A percentile compares a stretch with the other conserved stretches of the same genome.
Conservation (phyloP, 768 basidiomycete species). For the Tricholoma flavovirens region DNA sequence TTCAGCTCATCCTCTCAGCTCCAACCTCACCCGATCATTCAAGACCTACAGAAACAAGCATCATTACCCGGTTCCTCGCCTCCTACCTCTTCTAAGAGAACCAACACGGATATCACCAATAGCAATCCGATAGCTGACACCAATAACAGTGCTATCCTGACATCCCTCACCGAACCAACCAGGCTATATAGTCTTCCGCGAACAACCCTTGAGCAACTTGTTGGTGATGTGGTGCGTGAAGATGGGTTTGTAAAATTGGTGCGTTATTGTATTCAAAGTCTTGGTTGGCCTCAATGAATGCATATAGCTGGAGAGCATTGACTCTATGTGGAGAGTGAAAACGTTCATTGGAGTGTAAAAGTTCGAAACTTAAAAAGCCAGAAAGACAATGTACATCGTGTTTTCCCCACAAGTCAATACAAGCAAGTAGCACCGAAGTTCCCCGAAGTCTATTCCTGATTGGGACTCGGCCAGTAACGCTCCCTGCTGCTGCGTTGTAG, state of each 20-base stretch:
- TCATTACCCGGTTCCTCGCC: slow-evolving; percentile 10
- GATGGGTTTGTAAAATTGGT: slow-evolving; percentile 78
- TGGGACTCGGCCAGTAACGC: too few species aligned
- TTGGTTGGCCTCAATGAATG: not conserved
- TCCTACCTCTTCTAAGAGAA: slow-evolving; percentile 8
- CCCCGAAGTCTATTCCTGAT: not conserved
- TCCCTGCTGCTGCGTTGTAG: slow-evolving; percentile 19
- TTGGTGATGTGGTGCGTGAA: slow-evolving; percentile 61
- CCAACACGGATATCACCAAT: not conserved
- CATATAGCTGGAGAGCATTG: slow-evolving; percentile 45
- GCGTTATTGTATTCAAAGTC: slow-evolving; percentile 15
- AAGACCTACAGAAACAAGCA: slow-evolving; percentile 7
- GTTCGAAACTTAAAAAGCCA: not conserved
- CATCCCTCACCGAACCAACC: slow-evolving; percentile 38
- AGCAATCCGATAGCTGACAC: not conserved
- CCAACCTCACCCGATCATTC: not conserved
- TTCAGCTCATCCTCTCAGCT: not conserved
- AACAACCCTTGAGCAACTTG: slow-evolving; percentile 47
- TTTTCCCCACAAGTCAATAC: not conserved
- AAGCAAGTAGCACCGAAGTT: not conserved
- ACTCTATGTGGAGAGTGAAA: slow-evolving; percentile 49
- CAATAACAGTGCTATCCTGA: slow-evolving; percentile 19
- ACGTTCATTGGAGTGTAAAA: slow-evolving; percentile 25
- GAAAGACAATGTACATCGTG: not conserved
- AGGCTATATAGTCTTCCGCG: slow-evolving; percentile 50